Evolutionary conservation across 2,329 filamentous ascomycete genomes (phyloP).

Genomic region (Hymenoscyphus salicellus): DNA sequence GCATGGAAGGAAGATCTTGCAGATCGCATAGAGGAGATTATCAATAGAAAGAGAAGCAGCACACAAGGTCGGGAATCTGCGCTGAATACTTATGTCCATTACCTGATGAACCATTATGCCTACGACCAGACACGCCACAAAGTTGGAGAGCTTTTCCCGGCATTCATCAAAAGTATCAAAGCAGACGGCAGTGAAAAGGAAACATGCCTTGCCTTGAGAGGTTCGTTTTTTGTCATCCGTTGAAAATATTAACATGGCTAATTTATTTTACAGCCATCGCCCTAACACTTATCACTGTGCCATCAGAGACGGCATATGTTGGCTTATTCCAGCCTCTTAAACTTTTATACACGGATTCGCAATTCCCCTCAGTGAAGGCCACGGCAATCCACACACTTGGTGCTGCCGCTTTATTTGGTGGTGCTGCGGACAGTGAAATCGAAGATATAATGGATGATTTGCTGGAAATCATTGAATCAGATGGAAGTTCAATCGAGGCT

Average conservation of each 20-base stretch:
- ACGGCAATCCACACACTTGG: constrained; percentile 64
- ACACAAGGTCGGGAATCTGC: constrained; percentile 60
- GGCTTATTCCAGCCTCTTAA: constrained; percentile 54
- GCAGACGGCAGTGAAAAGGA: constrained; percentile 61
- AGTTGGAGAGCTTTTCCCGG: constrained; percentile 54
- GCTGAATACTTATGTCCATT: constrained; percentile 55
- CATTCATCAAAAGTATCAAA: constrained; percentile 62
- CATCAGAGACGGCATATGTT: constrained; percentile 60
- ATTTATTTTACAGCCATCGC: constrained; percentile 48
- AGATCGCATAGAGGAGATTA: constrained; percentile 60
- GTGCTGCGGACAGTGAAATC: constrained; percentile 59
- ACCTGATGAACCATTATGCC: constrained; percentile 60
- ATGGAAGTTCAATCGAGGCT: constrained; percentile 62
- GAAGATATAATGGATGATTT: constrained; percentile 64
- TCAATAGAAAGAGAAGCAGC: constrained; percentile 66
- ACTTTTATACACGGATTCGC: constrained; percentile 56
- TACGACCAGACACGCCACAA: constrained; percentile 55
- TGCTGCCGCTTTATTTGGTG: constrained; percentile 61
- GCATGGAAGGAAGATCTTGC: constrained; percentile 57
- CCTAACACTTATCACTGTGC: constrained; percentile 60
- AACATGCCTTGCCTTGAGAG: constrained; percentile 59
- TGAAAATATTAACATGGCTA: constrained; percentile 5
- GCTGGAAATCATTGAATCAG: constrained; percentile 65
- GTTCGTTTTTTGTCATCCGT: constrained; percentile 33
- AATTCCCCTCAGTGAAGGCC: constrained; percentile 56